These are phyloP conservation scores for Trichosphaerium sp. DNA, from an alignment of 78 protist genomes.

Conservation along the genomic window DNA sequence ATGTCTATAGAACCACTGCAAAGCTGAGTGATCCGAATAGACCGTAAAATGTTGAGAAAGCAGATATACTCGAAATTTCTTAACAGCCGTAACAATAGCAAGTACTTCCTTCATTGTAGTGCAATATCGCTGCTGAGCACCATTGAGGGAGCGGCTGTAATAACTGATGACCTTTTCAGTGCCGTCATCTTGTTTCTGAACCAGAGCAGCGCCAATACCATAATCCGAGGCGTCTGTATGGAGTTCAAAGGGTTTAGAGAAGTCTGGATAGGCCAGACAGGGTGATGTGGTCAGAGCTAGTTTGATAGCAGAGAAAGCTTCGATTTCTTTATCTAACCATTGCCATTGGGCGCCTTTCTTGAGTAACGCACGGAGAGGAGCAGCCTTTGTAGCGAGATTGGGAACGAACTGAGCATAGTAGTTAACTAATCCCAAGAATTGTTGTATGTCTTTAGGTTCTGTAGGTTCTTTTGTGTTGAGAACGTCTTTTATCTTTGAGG, in stretches of 20 bases:
- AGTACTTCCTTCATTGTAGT: slow-evolving; percentile 5
- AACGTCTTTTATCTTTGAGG: not conserved
- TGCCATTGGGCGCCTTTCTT: not conserved
- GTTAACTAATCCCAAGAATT: slow-evolving; percentile 10
- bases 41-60: not conserved
- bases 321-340: not conserved
- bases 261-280: not conserved
- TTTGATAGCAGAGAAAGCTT: slow-evolving; percentile 1
- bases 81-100: slow-evolving; percentile 2
- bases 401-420: slow-evolving; percentile 14
- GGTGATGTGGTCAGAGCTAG: not conserved
- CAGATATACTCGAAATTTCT: not conserved
- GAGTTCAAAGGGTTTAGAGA: not conserved
- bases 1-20: not conserved
- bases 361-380: not conserved
- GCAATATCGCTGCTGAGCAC: slow-evolving; percentile 6
- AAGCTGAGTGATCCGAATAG: slow-evolving; percentile 17
- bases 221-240: slow-evolving; percentile 24
- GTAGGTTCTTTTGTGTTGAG: not conserved
- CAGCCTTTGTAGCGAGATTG: not conserved
- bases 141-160: not conserved
- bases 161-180: slow-evolving; percentile 1
- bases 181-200: not conserved
- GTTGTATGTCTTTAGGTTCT: not conserved
- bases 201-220: slow-evolving; percentile 19